Base-by-base conservation (phyloP, 2,329 filamentous ascomycete species). In the Aureobasidium sp. region DNA sequence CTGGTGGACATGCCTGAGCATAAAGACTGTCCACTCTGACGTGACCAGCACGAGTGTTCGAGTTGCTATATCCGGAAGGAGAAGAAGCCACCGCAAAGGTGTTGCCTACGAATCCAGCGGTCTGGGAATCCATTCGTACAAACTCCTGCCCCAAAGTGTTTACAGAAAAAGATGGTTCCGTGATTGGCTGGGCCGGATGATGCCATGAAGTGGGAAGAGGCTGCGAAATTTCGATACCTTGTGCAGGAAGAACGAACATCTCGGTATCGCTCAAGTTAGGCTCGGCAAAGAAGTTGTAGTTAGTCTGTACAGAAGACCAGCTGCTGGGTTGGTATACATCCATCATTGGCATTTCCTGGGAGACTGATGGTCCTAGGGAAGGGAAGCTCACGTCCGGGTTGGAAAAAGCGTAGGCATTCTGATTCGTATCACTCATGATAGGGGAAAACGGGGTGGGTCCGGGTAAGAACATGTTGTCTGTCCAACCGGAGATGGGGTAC, bases 401-500 rank as follows among this genome's bases (percentile, higher is more conserved):
- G 8, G 44, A 16, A 24, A 50, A 32, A 42, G 53, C 39, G 32
- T 51, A 45, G 42, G 40, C 27, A 48, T 35, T 45, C 21, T 47
- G 40, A 17, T 45, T 34, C 3, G 40, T 38, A n/a, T 51, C 44
- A 40, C 44, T 55, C 45, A 50, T 37, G 3, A 55, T 32, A 10
- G 53, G 53, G 2, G 53, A 55, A 22, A 55, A 55, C 12, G 44
- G 44, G 14, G 45, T 21, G 19, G 37, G 10, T 37, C 27, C 37
- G 14, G 42, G 22, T 19, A 49, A 4, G n/a, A 41, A 49, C 37
- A 32, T 35, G 12, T 27, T 19, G 11, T 57, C 52, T 10, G 45
- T 48, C 51, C 52, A 45, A 51, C 22, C 44, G n/a, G 34, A 24
- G 6, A 47, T 37, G 19, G 49, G 22, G 57, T 66, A 67, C 6